Percentiles rank a stretch among this genome's conserved stretches.
These are phyloP conservation scores for Berkeleyomyces basicola DNA, from an alignment of 2,329 filamentous ascomycete species.

Conservation along the genomic window DNA sequence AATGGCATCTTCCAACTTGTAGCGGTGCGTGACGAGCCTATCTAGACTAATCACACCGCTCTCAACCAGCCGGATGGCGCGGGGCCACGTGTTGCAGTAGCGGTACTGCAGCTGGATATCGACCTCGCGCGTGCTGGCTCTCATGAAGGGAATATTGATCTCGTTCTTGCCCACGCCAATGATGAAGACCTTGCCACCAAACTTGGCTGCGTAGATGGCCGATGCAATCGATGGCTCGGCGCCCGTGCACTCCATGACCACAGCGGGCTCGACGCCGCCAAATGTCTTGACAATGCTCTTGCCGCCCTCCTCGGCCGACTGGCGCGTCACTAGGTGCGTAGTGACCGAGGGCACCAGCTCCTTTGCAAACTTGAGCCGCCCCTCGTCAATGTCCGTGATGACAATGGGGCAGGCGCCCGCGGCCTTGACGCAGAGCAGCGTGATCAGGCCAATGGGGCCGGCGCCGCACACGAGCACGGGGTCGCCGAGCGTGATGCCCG, in stretches of 20 bases:
- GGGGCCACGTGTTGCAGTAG: slow-evolving; percentile 91
- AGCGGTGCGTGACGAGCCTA: slow-evolving; percentile 77
- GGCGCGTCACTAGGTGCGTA: slow-evolving; percentile 60
- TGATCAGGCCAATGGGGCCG: slow-evolving; percentile 84
- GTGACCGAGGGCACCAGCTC: slow-evolving; percentile 61
- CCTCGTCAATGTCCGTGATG: slow-evolving; percentile 87
- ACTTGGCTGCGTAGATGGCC: slow-evolving; percentile 81
- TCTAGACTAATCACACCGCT: slow-evolving; percentile 68
- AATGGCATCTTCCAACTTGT: slow-evolving; percentile 67
- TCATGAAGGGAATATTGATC: slow-evolving; percentile 92
- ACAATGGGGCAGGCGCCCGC: slow-evolving; percentile 82
- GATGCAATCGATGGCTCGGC: slow-evolving; percentile 76
- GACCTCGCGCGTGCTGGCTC: slow-evolving; percentile 75
- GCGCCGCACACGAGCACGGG: slow-evolving; percentile 80
- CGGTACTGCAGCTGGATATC: slow-evolving; percentile 95
- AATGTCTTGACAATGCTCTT: slow-evolving; percentile 50
- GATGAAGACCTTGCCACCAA: slow-evolving; percentile 92
- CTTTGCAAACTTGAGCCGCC: slow-evolving; percentile 69
- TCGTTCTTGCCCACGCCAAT: slow-evolving; percentile 92
- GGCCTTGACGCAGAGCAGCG: slow-evolving; percentile 65
- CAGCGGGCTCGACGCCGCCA: slow-evolving; percentile 61
- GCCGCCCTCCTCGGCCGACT: slow-evolving; percentile 53
- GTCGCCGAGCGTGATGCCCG: slow-evolving; percentile 67
- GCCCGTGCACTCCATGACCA: slow-evolving; percentile 85
- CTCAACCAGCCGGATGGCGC: slow-evolving; percentile 74